These are phyloP conservation scores for Brassica hybrid DNA, from an alignment of 441 rosid species.

Conservation along the genomic window DNA sequence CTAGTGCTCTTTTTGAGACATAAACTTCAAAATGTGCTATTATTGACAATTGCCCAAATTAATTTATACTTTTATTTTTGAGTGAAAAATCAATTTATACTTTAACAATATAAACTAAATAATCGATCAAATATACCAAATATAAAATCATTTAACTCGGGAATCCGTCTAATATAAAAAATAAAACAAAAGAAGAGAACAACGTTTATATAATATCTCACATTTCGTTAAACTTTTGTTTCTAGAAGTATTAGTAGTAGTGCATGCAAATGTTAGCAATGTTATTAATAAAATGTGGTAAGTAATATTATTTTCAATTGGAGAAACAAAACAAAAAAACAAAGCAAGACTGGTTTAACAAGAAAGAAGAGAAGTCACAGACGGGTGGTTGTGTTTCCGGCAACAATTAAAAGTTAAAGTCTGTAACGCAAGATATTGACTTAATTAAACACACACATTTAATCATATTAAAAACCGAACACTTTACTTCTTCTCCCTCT, in stretches of 20 bases:
- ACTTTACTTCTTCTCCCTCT: conserved; percentile 37
- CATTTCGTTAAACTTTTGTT: not conserved
- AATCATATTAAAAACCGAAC: conserved; percentile 30
- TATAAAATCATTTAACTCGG: not conserved
- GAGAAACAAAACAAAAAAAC: not conserved
- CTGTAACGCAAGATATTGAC: conserved; percentile 3
- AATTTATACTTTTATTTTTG: too few relatives aligned
- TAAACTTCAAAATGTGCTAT: too few relatives aligned
- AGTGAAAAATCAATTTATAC: too few relatives aligned
- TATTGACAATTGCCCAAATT: too few relatives aligned
- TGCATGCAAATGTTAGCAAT: not conserved
- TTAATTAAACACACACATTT: not conserved
- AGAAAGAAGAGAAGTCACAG: not conserved
- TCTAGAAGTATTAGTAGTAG: too few relatives aligned
- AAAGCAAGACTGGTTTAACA: not conserved
- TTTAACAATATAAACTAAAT: too few relatives aligned
- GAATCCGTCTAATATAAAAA: not conserved
- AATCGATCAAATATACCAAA: too few relatives aligned
- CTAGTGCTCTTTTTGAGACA: too few relatives aligned
- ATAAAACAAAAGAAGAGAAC: too few relatives aligned
- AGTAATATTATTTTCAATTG: not conserved
- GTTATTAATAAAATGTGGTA: too few relatives aligned
- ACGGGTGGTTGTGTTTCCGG: conserved; percentile 18
- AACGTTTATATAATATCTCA: too few relatives aligned
- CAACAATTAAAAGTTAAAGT: not conserved